These are phyloP conservation scores for Pyracantha coccinea DNA, from an alignment of 331 rosid genomes.

Conservation along the genomic window DNA sequence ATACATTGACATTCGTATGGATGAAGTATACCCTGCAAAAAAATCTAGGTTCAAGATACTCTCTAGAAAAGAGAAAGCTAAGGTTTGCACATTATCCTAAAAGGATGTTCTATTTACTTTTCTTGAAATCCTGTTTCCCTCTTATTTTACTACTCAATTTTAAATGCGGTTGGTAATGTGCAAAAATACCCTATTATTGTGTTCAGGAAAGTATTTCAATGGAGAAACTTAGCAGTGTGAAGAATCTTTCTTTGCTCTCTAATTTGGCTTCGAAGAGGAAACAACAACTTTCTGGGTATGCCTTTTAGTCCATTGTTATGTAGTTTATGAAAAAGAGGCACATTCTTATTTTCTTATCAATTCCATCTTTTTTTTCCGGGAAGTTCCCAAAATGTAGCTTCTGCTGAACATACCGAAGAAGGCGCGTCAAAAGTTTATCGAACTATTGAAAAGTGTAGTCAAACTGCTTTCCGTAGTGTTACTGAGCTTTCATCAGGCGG, in stretches of 20 bases:
- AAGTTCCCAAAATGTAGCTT: conserved; percentile 42
- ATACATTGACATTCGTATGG: conserved; percentile 57
- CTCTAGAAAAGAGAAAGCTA: conserved; percentile 72
- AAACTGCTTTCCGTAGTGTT: conserved; percentile 73
- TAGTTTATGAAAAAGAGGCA: background rate
- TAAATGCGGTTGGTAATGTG: conserved; percentile 1
- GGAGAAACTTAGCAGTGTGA: conserved; percentile 43
- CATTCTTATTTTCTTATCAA: background rate
- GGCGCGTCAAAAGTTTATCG: conserved; percentile 28
- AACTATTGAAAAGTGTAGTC: conserved; percentile 42
- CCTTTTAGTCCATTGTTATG: background rate
- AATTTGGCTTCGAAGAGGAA: conserved; percentile 33
- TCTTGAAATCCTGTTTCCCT: background rate
- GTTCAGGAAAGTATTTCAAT: conserved; percentile 46
- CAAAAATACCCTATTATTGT: background rate
- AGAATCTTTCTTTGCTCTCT: conserved; percentile 41
- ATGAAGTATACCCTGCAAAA: conserved; percentile 77
- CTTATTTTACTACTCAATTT: conserved; percentile 5
- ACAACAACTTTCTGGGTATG: conserved; percentile 45
- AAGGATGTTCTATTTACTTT: background rate
- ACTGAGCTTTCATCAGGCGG: conserved; percentile 58
- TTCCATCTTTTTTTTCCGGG: conserved; percentile 17
- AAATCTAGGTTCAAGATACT: conserved; percentile 60
- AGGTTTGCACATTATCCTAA: conserved; percentile 36
- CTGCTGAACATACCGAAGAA: conserved; percentile 23